phyloP scores from a whole-genome alignment of 139 green algal species.

The Spirogloea muscicola region DNA sequence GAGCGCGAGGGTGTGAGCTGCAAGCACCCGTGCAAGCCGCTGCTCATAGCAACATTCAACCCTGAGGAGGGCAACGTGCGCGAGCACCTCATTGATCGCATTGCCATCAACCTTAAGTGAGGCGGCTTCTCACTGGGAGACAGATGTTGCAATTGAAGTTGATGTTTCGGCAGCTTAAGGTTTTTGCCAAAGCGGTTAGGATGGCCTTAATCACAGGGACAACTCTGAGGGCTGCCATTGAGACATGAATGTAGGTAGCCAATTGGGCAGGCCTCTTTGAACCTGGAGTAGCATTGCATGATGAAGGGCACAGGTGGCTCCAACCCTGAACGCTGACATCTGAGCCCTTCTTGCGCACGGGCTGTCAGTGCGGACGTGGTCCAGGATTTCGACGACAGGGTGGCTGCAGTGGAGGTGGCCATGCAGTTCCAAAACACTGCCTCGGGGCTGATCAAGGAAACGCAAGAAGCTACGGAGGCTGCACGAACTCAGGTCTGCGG shows the following conservation, averaged over 20 bases:
- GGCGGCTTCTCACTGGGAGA: too few species aligned
- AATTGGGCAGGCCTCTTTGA: too few species aligned
- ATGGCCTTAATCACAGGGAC: too few species aligned
- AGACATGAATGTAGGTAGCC: too few species aligned
- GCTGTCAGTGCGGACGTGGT: conserved; percentile 41
- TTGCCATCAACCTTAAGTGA: conserved; percentile 87
- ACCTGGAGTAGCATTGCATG: too few species aligned
- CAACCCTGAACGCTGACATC: too few species aligned
- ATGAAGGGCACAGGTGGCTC: too few species aligned
- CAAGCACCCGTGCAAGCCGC: conserved; percentile 87
- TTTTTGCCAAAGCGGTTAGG: too few species aligned
- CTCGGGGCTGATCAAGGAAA: conserved; percentile 59
- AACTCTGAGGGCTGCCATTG: too few species aligned
- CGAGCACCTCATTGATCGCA: conserved; percentile 97
- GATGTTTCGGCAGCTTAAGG: too few species aligned
- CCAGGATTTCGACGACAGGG: conserved; percentile 33
- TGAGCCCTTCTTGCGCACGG: too few species aligned
- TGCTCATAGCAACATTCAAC: conserved; percentile 98
- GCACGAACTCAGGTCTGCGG: conserved; percentile 46
- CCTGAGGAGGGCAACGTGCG: conserved; percentile 85
- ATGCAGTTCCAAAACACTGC: conserved; percentile 44
- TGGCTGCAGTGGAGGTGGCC: conserved; percentile 40
- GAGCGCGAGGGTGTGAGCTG: conserved; percentile 96
- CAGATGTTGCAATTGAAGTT: too few species aligned
- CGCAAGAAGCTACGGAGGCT: conserved; percentile 78